phyloP scores from a whole-genome alignment of 148 eudicot genomes.

The Rhododendron ferrugineum region DNA sequence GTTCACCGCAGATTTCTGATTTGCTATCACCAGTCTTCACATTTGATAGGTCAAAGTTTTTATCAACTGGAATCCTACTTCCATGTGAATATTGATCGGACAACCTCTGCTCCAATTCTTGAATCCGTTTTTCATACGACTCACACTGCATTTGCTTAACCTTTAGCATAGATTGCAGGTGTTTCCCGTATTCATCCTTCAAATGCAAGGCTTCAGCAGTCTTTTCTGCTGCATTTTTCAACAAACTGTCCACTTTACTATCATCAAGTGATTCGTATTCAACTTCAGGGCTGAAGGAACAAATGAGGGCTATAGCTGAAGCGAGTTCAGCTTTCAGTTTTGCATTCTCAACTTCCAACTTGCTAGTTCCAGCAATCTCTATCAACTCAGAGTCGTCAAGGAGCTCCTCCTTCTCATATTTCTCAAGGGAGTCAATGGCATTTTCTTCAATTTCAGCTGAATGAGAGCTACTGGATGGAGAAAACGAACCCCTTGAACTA shows the following conservation, averaged over 20 bases:
- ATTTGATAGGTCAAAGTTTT: constrained; percentile 25
- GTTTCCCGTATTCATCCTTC: constrained; percentile 83
- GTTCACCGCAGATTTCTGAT: constrained; percentile 59
- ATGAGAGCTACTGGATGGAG: constrained; percentile 49
- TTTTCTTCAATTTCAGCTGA: constrained; percentile 45
- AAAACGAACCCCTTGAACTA: constrained; percentile 44
- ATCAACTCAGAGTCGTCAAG: constrained; percentile 59
- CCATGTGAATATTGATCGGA: constrained; percentile 52
- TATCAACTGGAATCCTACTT: constrained; percentile 29
- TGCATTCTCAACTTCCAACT: constrained; percentile 93
- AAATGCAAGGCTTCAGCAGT: constrained; percentile 78
- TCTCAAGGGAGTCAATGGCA: constrained; percentile 33
- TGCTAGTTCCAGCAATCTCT: constrained; percentile 95
- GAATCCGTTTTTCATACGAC: constrained; percentile 85
- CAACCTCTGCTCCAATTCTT: constrained; percentile 75
- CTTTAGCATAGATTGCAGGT: constrained; percentile 60
- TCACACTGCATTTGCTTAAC: constrained; percentile 67
- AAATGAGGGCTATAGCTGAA: constrained; percentile 76
- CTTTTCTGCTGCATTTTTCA: constrained; percentile 76
- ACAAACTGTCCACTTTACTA: constrained; percentile 43
- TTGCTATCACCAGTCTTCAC: constrained; percentile 49
- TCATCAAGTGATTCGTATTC: constrained; percentile 67
- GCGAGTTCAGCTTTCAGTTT: constrained; percentile 94
- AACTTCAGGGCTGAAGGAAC: constrained; percentile 58
- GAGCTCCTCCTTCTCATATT: constrained; percentile 35